Evolutionary conservation across 1,139 yeast genomes (phyloP).

Genomic region (Geotrichum restrictum): DNA sequence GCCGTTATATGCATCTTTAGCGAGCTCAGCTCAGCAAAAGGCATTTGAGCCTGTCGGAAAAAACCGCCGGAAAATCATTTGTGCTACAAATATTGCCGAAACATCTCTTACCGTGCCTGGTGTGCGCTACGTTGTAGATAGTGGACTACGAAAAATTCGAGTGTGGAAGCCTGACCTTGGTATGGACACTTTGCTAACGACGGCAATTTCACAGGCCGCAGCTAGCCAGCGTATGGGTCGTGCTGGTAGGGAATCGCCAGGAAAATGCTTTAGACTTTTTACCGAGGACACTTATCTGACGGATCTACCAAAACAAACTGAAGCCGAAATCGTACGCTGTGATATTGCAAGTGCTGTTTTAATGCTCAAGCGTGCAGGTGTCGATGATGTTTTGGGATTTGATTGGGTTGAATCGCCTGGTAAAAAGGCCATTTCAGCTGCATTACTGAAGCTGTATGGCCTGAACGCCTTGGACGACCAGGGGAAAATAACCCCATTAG

Average conservation of each 20-base stretch:
- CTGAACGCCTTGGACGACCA: conserved; percentile 72
- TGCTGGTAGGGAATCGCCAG: conserved; percentile 95
- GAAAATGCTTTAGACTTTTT: conserved; percentile 83
- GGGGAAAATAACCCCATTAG: conserved; percentile 73
- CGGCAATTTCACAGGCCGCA: conserved; percentile 89
- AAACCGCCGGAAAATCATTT: conserved; percentile 71
- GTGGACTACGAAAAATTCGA: conserved; percentile 87
- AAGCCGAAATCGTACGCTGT: conserved; percentile 84
- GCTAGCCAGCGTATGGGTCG: conserved; percentile 96
- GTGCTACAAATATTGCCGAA: conserved; percentile 95
- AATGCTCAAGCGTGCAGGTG: conserved; percentile 77
- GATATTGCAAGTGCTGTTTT: conserved; percentile 81
- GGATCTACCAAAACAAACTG: conserved; percentile 68
- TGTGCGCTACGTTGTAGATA: conserved; percentile 87
- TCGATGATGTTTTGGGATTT: conserved; percentile 80
- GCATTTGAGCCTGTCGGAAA: conserved; percentile 63
- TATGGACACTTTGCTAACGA: conserved; percentile 80
- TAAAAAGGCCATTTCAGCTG: conserved; percentile 66
- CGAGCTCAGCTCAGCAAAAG: conserved; percentile 75
- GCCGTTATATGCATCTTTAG: conserved; percentile 89
- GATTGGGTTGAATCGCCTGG: conserved; percentile 93
- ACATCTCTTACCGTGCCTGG: conserved; percentile 96
- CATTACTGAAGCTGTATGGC: conserved; percentile 71
- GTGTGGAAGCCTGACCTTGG: conserved; percentile 94
- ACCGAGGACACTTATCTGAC: conserved; percentile 63